These are phyloP conservation scores for Fusarium subtropicale DNA, from an alignment of 2,329 filamentous ascomycete species.

Conservation along the genomic window DNA sequence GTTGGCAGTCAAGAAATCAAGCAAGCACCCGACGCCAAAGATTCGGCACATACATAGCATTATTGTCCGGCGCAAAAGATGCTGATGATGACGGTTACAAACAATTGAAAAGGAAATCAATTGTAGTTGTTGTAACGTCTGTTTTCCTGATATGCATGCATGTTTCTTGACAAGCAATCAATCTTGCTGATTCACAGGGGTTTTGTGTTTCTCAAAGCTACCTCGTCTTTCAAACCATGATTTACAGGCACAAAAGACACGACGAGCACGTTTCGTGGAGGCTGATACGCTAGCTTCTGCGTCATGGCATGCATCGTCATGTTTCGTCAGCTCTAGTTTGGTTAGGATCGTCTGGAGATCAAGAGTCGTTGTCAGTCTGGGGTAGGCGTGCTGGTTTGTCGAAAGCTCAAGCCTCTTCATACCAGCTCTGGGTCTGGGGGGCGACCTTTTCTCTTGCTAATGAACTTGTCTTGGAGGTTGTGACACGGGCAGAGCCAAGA, in stretches of 20 bases:
- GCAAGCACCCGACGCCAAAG: slow-evolving; percentile 7
- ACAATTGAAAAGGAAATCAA: neutral
- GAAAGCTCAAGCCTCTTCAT: slow-evolving; percentile 14
- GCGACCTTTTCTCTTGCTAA: neutral
- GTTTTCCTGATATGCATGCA: neutral
- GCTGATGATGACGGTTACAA: slow-evolving; percentile 27
- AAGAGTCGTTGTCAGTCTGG: slow-evolving; percentile 12
- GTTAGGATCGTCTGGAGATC: slow-evolving; percentile 37
- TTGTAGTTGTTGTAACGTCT: neutral
- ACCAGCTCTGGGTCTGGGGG: neutral
- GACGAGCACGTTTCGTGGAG: slow-evolving; percentile 12
- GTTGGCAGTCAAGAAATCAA: neutral
- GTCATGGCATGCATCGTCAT: slow-evolving; percentile 41
- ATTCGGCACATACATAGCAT: neutral
- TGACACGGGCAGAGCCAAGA: slow-evolving; percentile 10
- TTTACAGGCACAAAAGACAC: slow-evolving; percentile 22
- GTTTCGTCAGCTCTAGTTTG: slow-evolving; percentile 39
- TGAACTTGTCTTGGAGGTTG: slow-evolving; percentile 10
- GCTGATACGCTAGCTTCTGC: slow-evolving; percentile 38
- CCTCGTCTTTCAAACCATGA: neutral
- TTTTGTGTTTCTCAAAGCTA: neutral
- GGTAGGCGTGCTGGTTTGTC: slow-evolving; percentile 3
- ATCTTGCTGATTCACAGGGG: neutral
- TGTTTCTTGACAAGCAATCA: neutral
- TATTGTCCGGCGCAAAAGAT: slow-evolving; percentile 3